A percentile compares a stretch with the other conserved stretches of the same genome.
Evolutionary conservation across 202 grass and related monocot genomes (phyloP).

Genomic region (Schoenoplectus tabernaemontani): DNA sequence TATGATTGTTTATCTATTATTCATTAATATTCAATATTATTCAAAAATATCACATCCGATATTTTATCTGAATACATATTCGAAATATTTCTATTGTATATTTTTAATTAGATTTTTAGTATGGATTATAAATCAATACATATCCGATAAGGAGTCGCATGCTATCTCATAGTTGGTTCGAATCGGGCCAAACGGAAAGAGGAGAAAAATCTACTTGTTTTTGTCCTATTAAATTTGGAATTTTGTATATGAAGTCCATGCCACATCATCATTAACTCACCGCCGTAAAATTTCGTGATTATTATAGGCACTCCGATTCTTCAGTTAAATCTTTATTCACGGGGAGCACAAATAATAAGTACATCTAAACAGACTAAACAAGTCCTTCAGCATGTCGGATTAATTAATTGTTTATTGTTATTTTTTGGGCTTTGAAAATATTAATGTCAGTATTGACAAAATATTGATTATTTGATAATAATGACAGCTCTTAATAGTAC

Average conservation of each 20-base stretch:
- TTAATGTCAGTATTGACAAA: too few species aligned
- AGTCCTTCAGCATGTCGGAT: neutral
- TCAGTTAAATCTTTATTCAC: neutral
- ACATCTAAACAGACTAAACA: too few species aligned
- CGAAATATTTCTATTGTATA: too few species aligned
- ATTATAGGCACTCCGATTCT: neutral
- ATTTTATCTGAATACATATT: too few species aligned
- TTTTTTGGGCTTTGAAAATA: neutral
- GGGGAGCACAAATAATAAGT: neutral
- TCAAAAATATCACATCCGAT: too few species aligned
- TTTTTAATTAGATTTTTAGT: too few species aligned
- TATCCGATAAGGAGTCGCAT: too few species aligned
- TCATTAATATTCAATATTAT: too few species aligned
- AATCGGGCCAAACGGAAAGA: neutral
- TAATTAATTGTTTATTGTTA: neutral
- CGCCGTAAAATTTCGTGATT: neutral
- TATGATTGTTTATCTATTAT: too few species aligned
- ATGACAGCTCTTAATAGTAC: neutral
- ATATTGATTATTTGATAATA: neutral
- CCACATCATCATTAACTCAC: neutral
- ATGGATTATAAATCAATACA: too few species aligned
- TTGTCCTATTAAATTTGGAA: neutral
- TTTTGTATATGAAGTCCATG: neutral
- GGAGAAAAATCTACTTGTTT: neutral
- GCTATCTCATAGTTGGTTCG: neutral